These are phyloP conservation scores for Heracleum sosnowskyi DNA, from an alignment of 129 eudicot species.

Conservation along the genomic window DNA sequence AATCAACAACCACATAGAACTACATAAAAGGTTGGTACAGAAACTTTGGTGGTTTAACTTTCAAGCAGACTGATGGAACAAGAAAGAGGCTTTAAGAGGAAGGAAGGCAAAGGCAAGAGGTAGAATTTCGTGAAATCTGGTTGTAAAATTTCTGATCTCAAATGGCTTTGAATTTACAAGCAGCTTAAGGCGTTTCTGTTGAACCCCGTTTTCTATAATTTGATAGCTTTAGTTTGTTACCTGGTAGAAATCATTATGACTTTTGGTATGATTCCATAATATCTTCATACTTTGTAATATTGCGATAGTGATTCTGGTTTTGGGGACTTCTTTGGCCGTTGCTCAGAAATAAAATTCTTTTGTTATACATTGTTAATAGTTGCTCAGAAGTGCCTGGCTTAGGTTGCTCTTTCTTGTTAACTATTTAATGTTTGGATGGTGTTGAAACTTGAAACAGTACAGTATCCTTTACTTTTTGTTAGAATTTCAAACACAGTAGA, in stretches of 20 bases:
- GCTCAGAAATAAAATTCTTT: background rate
- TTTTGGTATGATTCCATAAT: background rate
- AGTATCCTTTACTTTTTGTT: background rate
- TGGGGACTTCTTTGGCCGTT: background rate
- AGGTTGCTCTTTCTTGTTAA: background rate
- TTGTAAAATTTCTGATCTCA: slow-evolving; percentile 10
- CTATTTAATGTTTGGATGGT: background rate
- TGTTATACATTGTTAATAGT: background rate
- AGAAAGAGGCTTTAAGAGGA: background rate
- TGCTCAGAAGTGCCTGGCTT: background rate
- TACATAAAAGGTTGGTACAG: slow-evolving; percentile 15
- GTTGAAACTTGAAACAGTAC: background rate
- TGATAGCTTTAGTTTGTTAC: background rate
- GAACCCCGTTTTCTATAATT: background rate
- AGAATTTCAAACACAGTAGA: background rate
- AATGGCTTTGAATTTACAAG: background rate
- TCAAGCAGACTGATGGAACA: slow-evolving; percentile 11
- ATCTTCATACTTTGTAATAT: background rate
- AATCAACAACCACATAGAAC: slow-evolving; percentile 63
- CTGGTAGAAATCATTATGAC: slow-evolving; percentile 1
- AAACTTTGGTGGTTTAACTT: slow-evolving; percentile 11
- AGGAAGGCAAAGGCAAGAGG: background rate
- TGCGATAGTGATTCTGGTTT: background rate
- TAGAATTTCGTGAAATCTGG: slow-evolving; percentile 8
- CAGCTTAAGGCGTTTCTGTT: background rate